phyloP scores from a whole-genome alignment of 768 basidiomycete species.

The Serendipita sp. region DNA sequence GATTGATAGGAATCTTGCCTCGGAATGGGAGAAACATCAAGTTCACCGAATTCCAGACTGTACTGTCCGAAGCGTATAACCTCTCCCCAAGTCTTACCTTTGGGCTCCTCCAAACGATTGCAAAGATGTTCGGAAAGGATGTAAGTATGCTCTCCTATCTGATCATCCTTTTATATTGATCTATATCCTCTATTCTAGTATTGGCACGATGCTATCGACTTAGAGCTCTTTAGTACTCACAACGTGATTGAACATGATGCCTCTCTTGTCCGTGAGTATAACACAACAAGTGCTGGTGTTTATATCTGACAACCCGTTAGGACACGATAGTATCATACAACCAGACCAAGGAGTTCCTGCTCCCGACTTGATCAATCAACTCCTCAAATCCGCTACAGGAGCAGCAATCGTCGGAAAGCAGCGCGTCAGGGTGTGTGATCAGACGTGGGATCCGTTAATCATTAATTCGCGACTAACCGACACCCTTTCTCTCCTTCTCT shows the following conservation, averaged over 20 bases:
- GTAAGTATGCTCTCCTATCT: neutral
- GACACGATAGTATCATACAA: constrained; percentile 32
- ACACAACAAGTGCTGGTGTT: too few relatives aligned
- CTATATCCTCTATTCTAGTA: neutral
- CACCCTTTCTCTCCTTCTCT: too few relatives aligned
- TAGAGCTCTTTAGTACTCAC: constrained; percentile 3
- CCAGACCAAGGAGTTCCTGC: constrained; percentile 39
- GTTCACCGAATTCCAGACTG: constrained; percentile 30
- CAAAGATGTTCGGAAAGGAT: constrained; percentile 6
- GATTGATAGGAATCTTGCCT: constrained; percentile 26
- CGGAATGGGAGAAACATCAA: constrained; percentile 55
- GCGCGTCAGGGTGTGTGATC: constrained; percentile 21
- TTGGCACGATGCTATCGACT: neutral
- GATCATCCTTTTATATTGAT: neutral
- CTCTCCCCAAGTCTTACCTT: constrained; percentile 9
- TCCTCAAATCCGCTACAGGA: constrained; percentile 9
- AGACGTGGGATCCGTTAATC: neutral
- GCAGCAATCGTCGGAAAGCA: constrained; percentile 43
- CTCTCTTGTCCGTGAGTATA: constrained; percentile 11
- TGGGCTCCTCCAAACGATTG: neutral
- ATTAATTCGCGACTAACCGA: neutral
- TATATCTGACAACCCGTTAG: constrained; percentile 19
- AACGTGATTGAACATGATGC: constrained; percentile 15
- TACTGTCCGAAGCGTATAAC: constrained; percentile 10
- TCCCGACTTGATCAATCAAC: constrained; percentile 29